Conservation (phyloP, 805 yeast genomes). For the Teunomyces gatunensis region DNA sequence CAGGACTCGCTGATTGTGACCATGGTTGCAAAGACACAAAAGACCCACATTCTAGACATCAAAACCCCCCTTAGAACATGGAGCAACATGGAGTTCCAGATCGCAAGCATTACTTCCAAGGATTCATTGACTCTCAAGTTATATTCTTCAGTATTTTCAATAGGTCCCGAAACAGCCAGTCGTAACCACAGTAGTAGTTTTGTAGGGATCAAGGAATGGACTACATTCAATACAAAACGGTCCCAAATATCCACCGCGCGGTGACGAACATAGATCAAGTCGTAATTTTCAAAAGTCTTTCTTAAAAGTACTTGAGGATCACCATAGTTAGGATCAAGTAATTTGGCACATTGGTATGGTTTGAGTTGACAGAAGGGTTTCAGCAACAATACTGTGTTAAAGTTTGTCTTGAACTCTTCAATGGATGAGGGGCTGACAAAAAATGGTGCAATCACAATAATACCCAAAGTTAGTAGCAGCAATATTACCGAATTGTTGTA, state of each 20-base stretch:
- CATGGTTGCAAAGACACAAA: slow-evolving; percentile 12
- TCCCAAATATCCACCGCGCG: slow-evolving; percentile 3
- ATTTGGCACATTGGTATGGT: slow-evolving; percentile 6
- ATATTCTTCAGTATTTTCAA: slow-evolving; percentile 3
- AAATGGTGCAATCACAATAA: slow-evolving; percentile 9
- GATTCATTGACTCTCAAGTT: slow-evolving; percentile 12
- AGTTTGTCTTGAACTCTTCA: slow-evolving; percentile 11
- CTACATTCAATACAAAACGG: neutral
- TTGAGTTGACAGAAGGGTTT: slow-evolving; percentile 14
- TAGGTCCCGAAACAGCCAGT: slow-evolving; percentile 6
- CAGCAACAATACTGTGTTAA: slow-evolving; percentile 12
- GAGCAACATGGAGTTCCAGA: slow-evolving; percentile 15
- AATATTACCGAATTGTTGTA: slow-evolving; percentile 3
- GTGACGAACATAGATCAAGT: slow-evolving; percentile 17
- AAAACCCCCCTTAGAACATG: slow-evolving; percentile 15
- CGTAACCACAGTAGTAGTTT: slow-evolving; percentile 7
- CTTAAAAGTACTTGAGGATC: neutral
- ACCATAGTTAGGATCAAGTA: slow-evolving; percentile 3
- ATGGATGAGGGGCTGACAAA: slow-evolving; percentile 14
- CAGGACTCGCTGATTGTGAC: slow-evolving; percentile 13
- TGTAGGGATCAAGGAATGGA: neutral
- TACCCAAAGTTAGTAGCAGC: slow-evolving; percentile 10
- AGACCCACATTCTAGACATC: slow-evolving; percentile 17
- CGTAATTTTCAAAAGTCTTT: slow-evolving; percentile 12
- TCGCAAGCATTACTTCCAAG: slow-evolving; percentile 14